Evolutionary conservation across 768 basidiomycete species (phyloP), one percentile per base, ranked within the genome.

Genomic region (Kwoniella botswanensis): DNA sequence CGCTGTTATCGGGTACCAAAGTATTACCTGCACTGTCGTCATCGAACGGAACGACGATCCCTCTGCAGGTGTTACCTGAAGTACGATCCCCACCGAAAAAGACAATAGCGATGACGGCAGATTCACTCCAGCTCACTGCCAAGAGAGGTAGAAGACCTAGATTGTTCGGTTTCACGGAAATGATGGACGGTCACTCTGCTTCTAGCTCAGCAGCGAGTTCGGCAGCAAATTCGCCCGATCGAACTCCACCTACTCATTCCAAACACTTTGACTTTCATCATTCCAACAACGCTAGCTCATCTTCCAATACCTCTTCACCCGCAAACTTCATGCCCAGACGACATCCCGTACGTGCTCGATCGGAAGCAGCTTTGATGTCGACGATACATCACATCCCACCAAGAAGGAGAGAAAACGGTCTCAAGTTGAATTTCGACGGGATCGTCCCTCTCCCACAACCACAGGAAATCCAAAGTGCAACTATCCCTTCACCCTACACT

Each of bases 101-200:
- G 22, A 61, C 67, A 7, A 68, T 76, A 41, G 71, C 74, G 35
- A 73, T 76, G 70, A 72, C 75, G 0, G 50, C 77, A 1, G 82
- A 79, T 60, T 76, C 74, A 4, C 54, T 79, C 4, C 68, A 73
- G 44, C 52, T 79, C 2, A 66, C 70, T 10, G 71, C 74, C 13
- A 66, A 72, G 22, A 52, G 74, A 53, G 77, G 76, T 18, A 69
- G 81, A 46, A 70, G 82, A 68, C 79, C 81, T 6, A 50, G 76
- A 29, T 66, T 83, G 24, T 82, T 82, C 57, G 82, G 82, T 13
- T 83, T 82, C 68, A 83, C 82, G 9, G 82, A 82, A 52, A 68
- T 83, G 62, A 63, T 70, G n/a, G 80, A 78, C 3, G 68, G 70
- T 26, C 53, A 66, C 4, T 60, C 65, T 50, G 46, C 46, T 50